Conservation (phyloP, 2,329 filamentous ascomycete genomes). For the Bipolaris bicolor region DNA sequence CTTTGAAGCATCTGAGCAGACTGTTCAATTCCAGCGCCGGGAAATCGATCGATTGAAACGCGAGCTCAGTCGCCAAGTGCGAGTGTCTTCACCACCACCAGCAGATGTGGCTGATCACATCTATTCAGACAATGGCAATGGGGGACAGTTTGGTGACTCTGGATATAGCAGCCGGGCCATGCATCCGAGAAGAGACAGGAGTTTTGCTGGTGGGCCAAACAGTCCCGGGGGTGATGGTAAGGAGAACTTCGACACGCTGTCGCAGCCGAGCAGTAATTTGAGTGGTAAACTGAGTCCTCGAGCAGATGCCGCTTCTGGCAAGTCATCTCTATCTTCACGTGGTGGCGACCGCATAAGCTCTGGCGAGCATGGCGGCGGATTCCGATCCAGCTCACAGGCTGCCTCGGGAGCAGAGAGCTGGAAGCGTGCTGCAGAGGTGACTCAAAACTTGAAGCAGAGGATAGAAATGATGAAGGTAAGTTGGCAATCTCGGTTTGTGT, state of each 20-base stretch:
- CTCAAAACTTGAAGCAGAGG: constrained; percentile 92
- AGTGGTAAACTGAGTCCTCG: constrained; percentile 51
- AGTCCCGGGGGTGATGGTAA: constrained; percentile 54
- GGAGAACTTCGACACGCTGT: constrained; percentile 53
- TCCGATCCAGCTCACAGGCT: constrained; percentile 36
- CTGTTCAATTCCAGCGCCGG: constrained; percentile 79
- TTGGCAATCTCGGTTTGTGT: constrained; percentile 3
- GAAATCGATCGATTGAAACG: constrained; percentile 95
- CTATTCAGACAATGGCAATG: constrained; percentile 59
- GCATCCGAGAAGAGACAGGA: constrained; percentile 38
- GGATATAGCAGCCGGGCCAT: constrained; percentile 51
- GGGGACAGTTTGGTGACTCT: constrained; percentile 45
- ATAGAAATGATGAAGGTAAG: constrained; percentile 97
- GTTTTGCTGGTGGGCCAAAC: constrained; percentile 34
- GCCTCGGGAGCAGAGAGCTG: constrained; percentile 74
- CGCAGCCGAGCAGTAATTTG: constrained; percentile 43
- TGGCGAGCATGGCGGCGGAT: constrained; percentile 31
- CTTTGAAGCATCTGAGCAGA: constrained; percentile 84
- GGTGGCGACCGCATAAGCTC: constrained; percentile 44
- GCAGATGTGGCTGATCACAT: constrained; percentile 52
- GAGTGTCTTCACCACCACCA: constrained; percentile 63
- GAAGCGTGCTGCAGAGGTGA: constrained; percentile 96
- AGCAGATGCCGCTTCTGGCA: constrained; percentile 38
- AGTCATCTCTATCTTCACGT: constrained; percentile 43
- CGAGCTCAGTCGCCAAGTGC: constrained; percentile 66